Conservation (phyloP, 169 alveolate species). For the Cryptosporidium ryanae region DNA sequence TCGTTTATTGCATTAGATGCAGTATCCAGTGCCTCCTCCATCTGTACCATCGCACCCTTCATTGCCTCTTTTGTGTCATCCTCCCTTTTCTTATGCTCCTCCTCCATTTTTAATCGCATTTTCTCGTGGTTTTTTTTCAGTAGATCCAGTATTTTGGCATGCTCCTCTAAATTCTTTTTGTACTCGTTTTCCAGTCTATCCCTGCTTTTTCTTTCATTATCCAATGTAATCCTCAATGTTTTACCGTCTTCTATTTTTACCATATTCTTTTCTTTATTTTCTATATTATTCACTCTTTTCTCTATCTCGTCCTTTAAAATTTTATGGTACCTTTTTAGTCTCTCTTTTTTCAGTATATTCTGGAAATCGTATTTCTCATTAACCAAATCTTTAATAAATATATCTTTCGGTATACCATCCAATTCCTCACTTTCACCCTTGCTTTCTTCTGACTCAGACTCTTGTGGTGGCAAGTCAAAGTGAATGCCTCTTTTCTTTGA, state of each 20-base stretch:
- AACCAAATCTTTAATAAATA: slow-evolving; percentile 22
- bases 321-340: slow-evolving; percentile 46
- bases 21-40: slow-evolving; percentile 45
- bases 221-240: slow-evolving; percentile 2
- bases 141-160: slow-evolving; percentile 61
- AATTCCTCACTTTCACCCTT: background rate
- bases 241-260: slow-evolving; percentile 16
- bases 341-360: slow-evolving; percentile 49
- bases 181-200: slow-evolving; percentile 53
- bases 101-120: slow-evolving; percentile 63
- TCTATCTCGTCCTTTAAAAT: slow-evolving; percentile 21
- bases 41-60: slow-evolving; percentile 16
- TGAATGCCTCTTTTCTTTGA: too few species aligned
- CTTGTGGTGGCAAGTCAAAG: background rate
- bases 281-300: slow-evolving; percentile 40
- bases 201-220: slow-evolving; percentile 40
- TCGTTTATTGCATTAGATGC: slow-evolving; percentile 64
- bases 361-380: slow-evolving; percentile 53
- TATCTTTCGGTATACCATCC: slow-evolving; percentile 29
- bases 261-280: slow-evolving; percentile 28
- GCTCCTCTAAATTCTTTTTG: slow-evolving; percentile 65
- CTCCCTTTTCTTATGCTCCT: slow-evolving; percentile 36
- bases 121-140: slow-evolving; percentile 61
- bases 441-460: background rate
- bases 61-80: slow-evolving; percentile 17